A percentile compares a stretch with the other conserved stretches of the same genome.
Conservation (phyloP, 768 basidiomycete species). For the Cystofilobasidium bisporidii region DNA sequence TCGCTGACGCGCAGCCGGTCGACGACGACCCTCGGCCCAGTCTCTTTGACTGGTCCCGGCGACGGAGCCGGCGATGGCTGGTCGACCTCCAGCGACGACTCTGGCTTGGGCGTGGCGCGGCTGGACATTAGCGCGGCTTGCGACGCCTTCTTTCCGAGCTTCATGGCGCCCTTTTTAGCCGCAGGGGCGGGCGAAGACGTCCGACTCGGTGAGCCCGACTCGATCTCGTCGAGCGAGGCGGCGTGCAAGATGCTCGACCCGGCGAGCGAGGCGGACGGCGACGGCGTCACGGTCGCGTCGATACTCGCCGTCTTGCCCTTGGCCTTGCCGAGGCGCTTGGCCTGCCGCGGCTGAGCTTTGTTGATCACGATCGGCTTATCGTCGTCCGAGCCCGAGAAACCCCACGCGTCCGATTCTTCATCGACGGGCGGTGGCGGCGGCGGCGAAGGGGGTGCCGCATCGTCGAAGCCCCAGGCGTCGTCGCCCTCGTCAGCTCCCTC, state of each 20-base stretch:
- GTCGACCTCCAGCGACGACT: conserved; percentile 5
- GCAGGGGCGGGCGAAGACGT: neutral
- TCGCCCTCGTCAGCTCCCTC: conserved; percentile 31
- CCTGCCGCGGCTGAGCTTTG: conserved; percentile 10
- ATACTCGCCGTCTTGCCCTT: neutral
- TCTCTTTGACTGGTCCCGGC: conserved; percentile 29
- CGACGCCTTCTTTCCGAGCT: conserved; percentile 13
- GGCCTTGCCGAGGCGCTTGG: conserved; percentile 22
- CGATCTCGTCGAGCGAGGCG: neutral
- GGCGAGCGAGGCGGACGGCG: too few relatives aligned
- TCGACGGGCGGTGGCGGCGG: neutral
- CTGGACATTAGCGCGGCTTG: neutral
- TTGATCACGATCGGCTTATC: neutral
- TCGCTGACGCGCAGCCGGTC: conserved; percentile 32
- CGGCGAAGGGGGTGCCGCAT: neutral
- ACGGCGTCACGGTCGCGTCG: neutral
- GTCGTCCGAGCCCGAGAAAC: neutral
- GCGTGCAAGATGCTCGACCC: neutral
- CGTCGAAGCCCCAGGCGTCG: conserved; percentile 28
- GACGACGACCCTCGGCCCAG: conserved; percentile 27
- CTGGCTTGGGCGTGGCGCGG: neutral
- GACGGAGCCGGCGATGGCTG: neutral
- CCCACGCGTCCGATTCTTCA: too few relatives aligned
- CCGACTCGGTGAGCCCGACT: conserved; percentile 1
- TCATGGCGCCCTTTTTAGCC: conserved; percentile 15